These are phyloP conservation scores for Podospora pseudocomata DNA, from an alignment of 495 filamentous ascomycete species.

Conservation along the genomic window DNA sequence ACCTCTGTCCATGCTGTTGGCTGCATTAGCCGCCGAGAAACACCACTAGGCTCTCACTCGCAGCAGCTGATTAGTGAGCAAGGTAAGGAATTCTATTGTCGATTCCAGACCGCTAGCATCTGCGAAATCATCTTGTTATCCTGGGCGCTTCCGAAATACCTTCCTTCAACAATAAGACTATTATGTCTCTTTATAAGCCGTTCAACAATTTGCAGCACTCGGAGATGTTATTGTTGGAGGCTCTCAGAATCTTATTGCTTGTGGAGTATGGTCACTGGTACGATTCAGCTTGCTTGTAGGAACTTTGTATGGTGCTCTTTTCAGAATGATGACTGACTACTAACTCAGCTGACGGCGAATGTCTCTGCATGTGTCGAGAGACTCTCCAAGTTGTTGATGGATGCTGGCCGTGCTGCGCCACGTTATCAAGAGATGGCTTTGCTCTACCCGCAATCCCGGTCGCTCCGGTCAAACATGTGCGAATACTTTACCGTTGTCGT, in stretches of 20 bases:
- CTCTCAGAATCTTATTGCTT: slow-evolving; percentile 45
- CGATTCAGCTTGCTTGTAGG: slow-evolving; percentile 40
- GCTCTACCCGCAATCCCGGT: slow-evolving; percentile 40
- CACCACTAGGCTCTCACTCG: neutral
- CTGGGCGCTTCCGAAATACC: too few species aligned
- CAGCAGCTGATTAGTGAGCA: neutral
- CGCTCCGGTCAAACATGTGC: slow-evolving; percentile 36
- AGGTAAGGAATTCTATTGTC: neutral
- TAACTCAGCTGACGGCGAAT: slow-evolving; percentile 24
- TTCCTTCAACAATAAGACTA: too few species aligned
- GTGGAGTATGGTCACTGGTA: slow-evolving; percentile 44
- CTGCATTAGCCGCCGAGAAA: neutral
- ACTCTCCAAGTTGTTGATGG: slow-evolving; percentile 42
- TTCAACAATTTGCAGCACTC: slow-evolving; percentile 43
- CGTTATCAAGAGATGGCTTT: slow-evolving; percentile 41
- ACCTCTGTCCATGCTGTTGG: too few species aligned
- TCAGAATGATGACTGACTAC: slow-evolving; percentile 20
- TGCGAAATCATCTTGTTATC: too few species aligned
- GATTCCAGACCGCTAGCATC: too few species aligned
- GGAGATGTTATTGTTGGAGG: slow-evolving; percentile 45
- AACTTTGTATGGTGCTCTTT: slow-evolving; percentile 9
- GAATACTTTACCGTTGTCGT: slow-evolving; percentile 47
- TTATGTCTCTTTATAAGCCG: slow-evolving; percentile 28
- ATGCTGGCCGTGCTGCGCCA: slow-evolving; percentile 37
- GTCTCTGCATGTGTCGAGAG: slow-evolving; percentile 40